Evolutionary conservation across 805 yeast genomes (phyloP).

Genomic region (Pichia exigua): DNA sequence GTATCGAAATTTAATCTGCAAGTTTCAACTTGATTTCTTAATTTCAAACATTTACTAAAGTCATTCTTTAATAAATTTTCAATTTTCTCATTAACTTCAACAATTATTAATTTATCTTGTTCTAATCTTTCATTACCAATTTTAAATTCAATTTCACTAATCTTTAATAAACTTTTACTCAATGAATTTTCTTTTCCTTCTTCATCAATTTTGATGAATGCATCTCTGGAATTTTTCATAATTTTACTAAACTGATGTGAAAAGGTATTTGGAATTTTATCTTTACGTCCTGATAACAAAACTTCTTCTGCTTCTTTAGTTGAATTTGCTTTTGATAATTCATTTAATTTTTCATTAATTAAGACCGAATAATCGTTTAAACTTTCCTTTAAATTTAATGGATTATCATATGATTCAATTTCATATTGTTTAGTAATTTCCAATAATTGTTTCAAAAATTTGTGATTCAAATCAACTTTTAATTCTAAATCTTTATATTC

Average conservation of each 20-base stretch:
- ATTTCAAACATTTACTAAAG: slow-evolving; percentile 51
- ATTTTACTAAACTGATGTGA: slow-evolving; percentile 61
- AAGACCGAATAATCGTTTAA: slow-evolving; percentile 53
- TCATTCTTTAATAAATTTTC: slow-evolving; percentile 45
- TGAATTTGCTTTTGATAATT: slow-evolving; percentile 54
- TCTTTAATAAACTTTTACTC: slow-evolving; percentile 44
- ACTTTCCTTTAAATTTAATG: slow-evolving; percentile 69
- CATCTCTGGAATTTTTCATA: slow-evolving; percentile 42
- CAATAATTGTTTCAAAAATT: slow-evolving; percentile 47
- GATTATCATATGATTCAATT: slow-evolving; percentile 73
- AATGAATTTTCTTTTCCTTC: slow-evolving; percentile 30
- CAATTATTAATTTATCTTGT: slow-evolving; percentile 57
- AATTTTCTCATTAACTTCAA: slow-evolving; percentile 51
- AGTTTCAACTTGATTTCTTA: slow-evolving; percentile 61
- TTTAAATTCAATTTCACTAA: slow-evolving; percentile 49
- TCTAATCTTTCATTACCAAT: slow-evolving; percentile 62
- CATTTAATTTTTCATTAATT: slow-evolving; percentile 46
- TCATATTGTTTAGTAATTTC: slow-evolving; percentile 55
- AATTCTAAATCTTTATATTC: slow-evolving; percentile 64
- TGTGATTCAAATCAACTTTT: slow-evolving; percentile 56
- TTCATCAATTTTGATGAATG: slow-evolving; percentile 21
- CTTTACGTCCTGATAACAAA: slow-evolving; percentile 31
- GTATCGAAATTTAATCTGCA: slow-evolving; percentile 67
- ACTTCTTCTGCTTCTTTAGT: slow-evolving; percentile 61
- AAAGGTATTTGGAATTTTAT: slow-evolving; percentile 56